These are phyloP conservation scores for Nemophila menziesii DNA, from an alignment of 257 asterid species.

Conservation along the genomic window DNA sequence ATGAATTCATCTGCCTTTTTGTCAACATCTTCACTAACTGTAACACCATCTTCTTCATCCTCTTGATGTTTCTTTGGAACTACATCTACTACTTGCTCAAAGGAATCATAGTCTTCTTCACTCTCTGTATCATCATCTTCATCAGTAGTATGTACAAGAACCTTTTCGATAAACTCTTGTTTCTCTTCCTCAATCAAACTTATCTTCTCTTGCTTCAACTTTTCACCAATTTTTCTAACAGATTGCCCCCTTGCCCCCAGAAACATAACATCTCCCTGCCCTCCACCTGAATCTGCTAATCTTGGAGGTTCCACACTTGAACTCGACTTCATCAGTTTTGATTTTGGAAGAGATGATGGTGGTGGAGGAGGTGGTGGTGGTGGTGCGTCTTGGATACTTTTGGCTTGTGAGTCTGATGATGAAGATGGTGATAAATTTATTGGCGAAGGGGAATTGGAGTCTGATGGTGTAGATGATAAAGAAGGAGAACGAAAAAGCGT, in stretches of 20 bases:
- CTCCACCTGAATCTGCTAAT: constrained; percentile 18
- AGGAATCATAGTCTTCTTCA: constrained; percentile 26
- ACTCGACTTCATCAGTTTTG: too few species aligned
- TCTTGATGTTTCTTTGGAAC: too few species aligned
- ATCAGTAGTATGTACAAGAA: constrained; percentile 26
- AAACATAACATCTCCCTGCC: too few species aligned
- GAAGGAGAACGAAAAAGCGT: constrained; percentile 20
- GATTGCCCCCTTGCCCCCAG: too few species aligned
- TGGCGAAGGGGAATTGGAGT: too few species aligned
- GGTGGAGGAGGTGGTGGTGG: too few species aligned
- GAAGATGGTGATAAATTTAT: too few species aligned
- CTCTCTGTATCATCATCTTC: constrained; percentile 26
- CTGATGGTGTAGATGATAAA: too few species aligned
- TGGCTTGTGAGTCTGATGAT: constrained; percentile 31
- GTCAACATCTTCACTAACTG: constrained; percentile 53
- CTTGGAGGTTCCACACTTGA: too few species aligned
- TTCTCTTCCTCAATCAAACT: constrained; percentile 17
- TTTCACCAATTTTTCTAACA: too few species aligned
- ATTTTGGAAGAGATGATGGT: too few species aligned
- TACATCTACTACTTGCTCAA: neutral
- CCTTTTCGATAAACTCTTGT: constrained; percentile 21
- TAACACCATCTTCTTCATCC: constrained; percentile 12
- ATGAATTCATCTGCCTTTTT: constrained; percentile 95
- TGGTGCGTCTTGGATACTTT: constrained; percentile 28
- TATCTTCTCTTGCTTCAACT: constrained; percentile 7